Conservation (phyloP, 306 rosid species). For the Pyrus pyrifolia region DNA sequence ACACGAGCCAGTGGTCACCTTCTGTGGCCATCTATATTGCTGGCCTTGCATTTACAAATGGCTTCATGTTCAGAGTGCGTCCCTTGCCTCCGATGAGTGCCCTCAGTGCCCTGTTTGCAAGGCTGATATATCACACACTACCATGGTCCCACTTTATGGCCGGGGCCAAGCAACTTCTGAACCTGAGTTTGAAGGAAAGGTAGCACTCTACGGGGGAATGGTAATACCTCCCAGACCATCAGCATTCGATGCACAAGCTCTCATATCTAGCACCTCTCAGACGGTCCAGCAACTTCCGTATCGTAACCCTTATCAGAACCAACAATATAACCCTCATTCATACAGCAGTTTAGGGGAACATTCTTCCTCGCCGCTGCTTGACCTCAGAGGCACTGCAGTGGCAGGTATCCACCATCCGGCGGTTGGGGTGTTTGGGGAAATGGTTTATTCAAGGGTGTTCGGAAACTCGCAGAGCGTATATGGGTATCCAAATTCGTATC, state of each 20-base stretch:
- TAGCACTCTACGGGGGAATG: constrained; percentile 21
- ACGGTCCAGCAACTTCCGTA: constrained; percentile 56
- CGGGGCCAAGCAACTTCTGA: constrained; percentile 46
- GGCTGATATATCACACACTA: constrained; percentile 61
- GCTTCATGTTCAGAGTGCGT: constrained; percentile 72
- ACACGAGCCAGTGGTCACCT: constrained; percentile 77
- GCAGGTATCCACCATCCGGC: constrained; percentile 45
- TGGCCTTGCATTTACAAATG: constrained; percentile 97
- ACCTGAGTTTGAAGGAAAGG: constrained; percentile 21
- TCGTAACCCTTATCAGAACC: constrained; percentile 67
- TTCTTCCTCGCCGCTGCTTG: constrained; percentile 38
- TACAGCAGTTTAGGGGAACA: constrained; percentile 34
- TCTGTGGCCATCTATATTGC: constrained; percentile 94
- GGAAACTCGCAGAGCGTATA: constrained; percentile 51
- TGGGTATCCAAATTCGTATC: constrained; percentile 50
- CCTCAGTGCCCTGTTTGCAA: constrained; percentile 96
- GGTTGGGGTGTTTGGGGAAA: constrained; percentile 68
- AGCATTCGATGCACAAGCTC: constrained; percentile 43
- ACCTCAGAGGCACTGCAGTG: constrained; percentile 31
- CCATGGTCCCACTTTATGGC: constrained; percentile 84
- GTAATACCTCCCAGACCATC: constrained; percentile 75
- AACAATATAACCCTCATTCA: constrained; percentile 28
- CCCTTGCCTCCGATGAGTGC: constrained; percentile 64
- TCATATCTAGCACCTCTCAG: constrained; percentile 29
- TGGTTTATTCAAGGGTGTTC: constrained; percentile 64